Percentiles rank a stretch among this genome's conserved stretches.
These are phyloP conservation scores for Macrophomina pseudophaseolina DNA, from an alignment of 2,329 filamentous ascomycete species.

Conservation along the genomic window DNA sequence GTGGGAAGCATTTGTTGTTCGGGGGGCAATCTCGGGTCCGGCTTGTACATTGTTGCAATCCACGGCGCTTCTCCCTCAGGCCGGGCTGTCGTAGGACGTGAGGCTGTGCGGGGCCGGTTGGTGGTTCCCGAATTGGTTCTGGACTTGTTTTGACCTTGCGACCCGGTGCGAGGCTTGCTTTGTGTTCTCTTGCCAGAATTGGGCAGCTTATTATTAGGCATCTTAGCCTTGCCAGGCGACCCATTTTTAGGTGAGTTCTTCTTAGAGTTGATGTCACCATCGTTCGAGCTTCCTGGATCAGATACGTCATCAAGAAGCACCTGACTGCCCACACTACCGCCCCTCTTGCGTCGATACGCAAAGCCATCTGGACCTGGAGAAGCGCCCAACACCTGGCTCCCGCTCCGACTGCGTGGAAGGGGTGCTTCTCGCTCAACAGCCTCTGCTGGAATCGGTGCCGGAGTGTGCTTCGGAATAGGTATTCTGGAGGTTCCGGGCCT, in stretches of 20 bases:
- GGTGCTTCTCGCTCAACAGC: conserved; percentile 76
- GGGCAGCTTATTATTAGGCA: conserved; percentile 44
- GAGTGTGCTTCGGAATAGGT: conserved; percentile 81
- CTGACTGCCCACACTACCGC: conserved; percentile 66
- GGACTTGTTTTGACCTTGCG: conserved; percentile 20
- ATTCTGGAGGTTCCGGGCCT: conserved; percentile 73
- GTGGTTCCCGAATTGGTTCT: conserved; percentile 28
- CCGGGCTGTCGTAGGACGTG: conserved; percentile 63
- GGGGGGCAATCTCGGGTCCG: conserved; percentile 88
- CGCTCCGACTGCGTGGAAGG: conserved; percentile 63
- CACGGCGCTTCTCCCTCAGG: conserved; percentile 96
- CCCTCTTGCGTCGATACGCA: conserved; percentile 63
- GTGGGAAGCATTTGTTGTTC: conserved; percentile 96
- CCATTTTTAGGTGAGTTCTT: conserved; percentile 24
- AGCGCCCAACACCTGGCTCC: conserved; percentile 44
- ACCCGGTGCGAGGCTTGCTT: conserved; percentile 34
- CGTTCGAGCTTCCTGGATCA: conserved; percentile 30
- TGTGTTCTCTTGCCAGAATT: conserved; percentile 42
- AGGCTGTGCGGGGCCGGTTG: conserved; percentile 63
- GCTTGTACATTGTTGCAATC: conserved; percentile 93
- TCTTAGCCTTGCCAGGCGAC: conserved; percentile 48
- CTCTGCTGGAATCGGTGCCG: conserved; percentile 73
- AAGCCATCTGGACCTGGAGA: conserved; percentile 6
- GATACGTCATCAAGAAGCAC: conserved; percentile 57
- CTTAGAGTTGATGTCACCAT: conserved; percentile 15